These are phyloP conservation scores for Coemansia reversa DNA, from an alignment of 192 early-diverging fungal species.

Conservation along the genomic window DNA sequence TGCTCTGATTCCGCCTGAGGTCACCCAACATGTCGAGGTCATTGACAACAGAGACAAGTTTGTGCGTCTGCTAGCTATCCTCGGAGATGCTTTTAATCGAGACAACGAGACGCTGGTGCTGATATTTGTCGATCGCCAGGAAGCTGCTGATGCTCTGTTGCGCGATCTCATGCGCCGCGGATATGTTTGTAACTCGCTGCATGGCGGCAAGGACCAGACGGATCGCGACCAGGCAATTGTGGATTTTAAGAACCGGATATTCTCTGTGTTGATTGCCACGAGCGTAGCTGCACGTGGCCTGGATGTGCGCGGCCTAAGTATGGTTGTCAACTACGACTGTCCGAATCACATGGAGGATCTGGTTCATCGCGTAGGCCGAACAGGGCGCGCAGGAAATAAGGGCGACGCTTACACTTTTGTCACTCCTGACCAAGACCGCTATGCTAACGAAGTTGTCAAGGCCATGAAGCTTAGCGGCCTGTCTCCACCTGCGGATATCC, in stretches of 20 bases:
- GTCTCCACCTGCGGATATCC: slow-evolving; percentile 73
- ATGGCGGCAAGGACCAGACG: slow-evolving; percentile 93
- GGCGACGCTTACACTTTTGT: slow-evolving; percentile 97
- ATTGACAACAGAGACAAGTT: slow-evolving; percentile 78
- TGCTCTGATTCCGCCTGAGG: slow-evolving; percentile 82
- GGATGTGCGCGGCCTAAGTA: slow-evolving; percentile 89
- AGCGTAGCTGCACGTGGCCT: slow-evolving; percentile 94
- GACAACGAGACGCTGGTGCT: slow-evolving; percentile 73
- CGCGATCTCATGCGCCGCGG: slow-evolving; percentile 80
- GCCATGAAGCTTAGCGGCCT: slow-evolving; percentile 79
- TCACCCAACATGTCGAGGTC: slow-evolving; percentile 89
- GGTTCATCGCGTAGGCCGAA: slow-evolving; percentile 97
- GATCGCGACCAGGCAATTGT: slow-evolving; percentile 89
- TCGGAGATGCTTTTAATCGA: slow-evolving; percentile 75
- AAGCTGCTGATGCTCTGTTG: slow-evolving; percentile 88
- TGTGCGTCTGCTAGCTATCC: slow-evolving; percentile 79
- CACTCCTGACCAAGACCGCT: slow-evolving; percentile 90
- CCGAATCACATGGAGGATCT: slow-evolving; percentile 99
- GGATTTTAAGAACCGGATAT: slow-evolving; percentile 91
- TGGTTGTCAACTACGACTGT: slow-evolving; percentile 96
- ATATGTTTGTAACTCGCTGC: slow-evolving; percentile 86
- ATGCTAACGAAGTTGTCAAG: slow-evolving; percentile 87
- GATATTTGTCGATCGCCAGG: slow-evolving; percentile 95
- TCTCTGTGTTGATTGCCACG: slow-evolving; percentile 92
- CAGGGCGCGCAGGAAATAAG: slow-evolving; percentile 96